Evolutionary conservation across 495 filamentous ascomycete species (phyloP), one percentile per base, ranked within the genome.

Genomic region (Penicillium simplicissimum): DNA sequence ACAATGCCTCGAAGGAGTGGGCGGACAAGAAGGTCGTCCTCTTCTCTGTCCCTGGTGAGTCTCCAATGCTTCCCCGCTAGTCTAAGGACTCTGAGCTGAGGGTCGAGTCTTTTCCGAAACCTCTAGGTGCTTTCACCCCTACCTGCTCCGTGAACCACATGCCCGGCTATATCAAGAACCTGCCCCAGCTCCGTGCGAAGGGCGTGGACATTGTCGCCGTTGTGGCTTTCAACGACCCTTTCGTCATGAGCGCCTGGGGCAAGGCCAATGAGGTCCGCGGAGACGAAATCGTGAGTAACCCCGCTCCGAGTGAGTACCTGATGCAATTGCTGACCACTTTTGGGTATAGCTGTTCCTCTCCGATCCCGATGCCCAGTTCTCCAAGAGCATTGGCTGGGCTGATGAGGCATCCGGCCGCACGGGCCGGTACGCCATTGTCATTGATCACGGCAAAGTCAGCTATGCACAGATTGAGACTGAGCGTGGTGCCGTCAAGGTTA

Each of bases 231-330:
- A 97, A 98, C 66, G 93, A 97, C 76, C 81, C 87, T 14, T 96
- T 85, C 69, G 93, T 98, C 57, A 96, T 96, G 91, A 87, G 85
- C 64, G 93, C 93, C 14, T 98, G 94, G 94, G 90, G 88, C 66
- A 97, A 96, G 83, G 94, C 91, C 31, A 96, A 97, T 73, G 79
- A 83, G 28, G 82, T 96, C 62, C 89, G 86, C 64, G 86, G 92
- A n/a, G 69, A 81, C 48, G 84, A 86, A 38, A 90, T 95, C 62
- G 90, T 93, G 73, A 67, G 86, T 81, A 31, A 9, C 33, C 57
- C 53, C 28, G 38, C 8, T 14, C n/a, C 21, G 3, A 34, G 6
- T 21, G 25, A 4, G 35, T 17, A n/a, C 23, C 9, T 34, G 4
- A 23, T 36, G 33, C 33, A n/a, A 42, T 49, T 42, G 9, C 28